These are phyloP conservation scores for Gilbertella persicaria DNA, from an alignment of 371 early-diverging fungal species.

Conservation along the genomic window DNA sequence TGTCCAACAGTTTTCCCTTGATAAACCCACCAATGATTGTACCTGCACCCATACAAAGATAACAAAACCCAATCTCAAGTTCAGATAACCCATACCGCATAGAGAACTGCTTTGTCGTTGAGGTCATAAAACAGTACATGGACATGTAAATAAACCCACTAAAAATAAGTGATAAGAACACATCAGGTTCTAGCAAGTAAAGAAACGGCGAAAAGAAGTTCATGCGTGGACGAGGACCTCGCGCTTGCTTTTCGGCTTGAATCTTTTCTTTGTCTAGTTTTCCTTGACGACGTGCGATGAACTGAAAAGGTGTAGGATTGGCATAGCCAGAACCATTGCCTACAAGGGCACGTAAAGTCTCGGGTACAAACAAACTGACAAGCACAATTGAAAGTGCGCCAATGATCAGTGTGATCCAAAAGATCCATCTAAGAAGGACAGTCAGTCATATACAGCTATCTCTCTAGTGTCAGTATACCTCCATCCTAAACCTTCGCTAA, in stretches of 20 bases:
- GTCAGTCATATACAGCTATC: not conserved
- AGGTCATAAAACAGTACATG: conserved; percentile 25
- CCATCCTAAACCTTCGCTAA: conserved; percentile 8
- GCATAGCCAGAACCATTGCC: conserved; percentile 44
- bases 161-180: conserved; percentile 10
- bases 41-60: conserved; percentile 32
- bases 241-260: conserved; percentile 1
- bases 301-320: conserved; percentile 42
- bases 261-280: conserved; percentile 1
- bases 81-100: conserved; percentile 24
- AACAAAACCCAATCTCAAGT: conserved; percentile 39
- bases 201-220: conserved; percentile 19
- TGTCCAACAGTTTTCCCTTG: conserved; percentile 32
- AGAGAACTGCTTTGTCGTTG: conserved; percentile 27
- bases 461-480: conserved; percentile 2
- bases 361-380: conserved; percentile 31
- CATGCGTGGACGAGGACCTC: not conserved
- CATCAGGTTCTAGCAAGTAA: conserved; percentile 22
- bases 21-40: conserved; percentile 29
- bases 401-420: conserved; percentile 35
- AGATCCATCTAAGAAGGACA: conserved; percentile 27
- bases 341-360: conserved; percentile 53
- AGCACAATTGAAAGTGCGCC: conserved; percentile 14
- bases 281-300: conserved; percentile 3
- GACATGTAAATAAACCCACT: conserved; percentile 15